A percentile compares a stretch with the other conserved stretches of the same genome.
phyloP scores from a whole-genome alignment of 106 monocot species.

The Vanilla planifolia region DNA sequence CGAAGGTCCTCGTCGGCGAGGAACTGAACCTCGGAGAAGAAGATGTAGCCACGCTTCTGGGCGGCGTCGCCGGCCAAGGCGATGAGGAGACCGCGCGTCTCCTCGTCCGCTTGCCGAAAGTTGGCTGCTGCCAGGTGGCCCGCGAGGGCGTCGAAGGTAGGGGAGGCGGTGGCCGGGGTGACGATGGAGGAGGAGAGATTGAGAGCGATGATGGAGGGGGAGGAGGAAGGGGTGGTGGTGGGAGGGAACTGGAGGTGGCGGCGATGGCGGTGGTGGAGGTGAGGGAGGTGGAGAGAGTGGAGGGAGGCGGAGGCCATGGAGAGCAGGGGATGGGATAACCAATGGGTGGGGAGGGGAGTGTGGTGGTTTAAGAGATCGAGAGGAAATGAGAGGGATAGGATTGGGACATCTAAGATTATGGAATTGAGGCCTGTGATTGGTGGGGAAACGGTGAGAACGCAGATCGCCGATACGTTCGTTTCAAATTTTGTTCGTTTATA shows the following conservation, averaged over 20 bases:
- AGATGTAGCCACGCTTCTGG: constrained; percentile 81
- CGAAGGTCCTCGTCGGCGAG: constrained; percentile 49
- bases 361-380: neutral
- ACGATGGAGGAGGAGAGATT: constrained; percentile 8
- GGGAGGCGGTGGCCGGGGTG: constrained; percentile 13
- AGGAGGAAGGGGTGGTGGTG: constrained; percentile 15
- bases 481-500: too few species aligned
- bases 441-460: constrained; percentile 10
- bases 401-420: neutral
- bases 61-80: constrained; percentile 73
- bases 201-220: constrained; percentile 14
- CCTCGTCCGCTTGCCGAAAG: constrained; percentile 80
- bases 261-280: constrained; percentile 14
- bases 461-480: too few species aligned
- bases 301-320: constrained; percentile 35
- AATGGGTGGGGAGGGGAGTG: neutral
- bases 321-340: constrained; percentile 5
- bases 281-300: constrained; percentile 31
- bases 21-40: constrained; percentile 98
- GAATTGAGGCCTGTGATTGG: constrained; percentile 12
- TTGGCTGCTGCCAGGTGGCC: constrained; percentile 44
- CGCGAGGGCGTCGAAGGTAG: constrained; percentile 54
- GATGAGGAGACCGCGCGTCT: constrained; percentile 86
- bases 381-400: constrained; percentile 3
- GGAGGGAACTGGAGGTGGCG: constrained; percentile 9